These are phyloP conservation scores for Candida glaebosa DNA, from an alignment of 805 yeast species.

Conservation along the genomic window DNA sequence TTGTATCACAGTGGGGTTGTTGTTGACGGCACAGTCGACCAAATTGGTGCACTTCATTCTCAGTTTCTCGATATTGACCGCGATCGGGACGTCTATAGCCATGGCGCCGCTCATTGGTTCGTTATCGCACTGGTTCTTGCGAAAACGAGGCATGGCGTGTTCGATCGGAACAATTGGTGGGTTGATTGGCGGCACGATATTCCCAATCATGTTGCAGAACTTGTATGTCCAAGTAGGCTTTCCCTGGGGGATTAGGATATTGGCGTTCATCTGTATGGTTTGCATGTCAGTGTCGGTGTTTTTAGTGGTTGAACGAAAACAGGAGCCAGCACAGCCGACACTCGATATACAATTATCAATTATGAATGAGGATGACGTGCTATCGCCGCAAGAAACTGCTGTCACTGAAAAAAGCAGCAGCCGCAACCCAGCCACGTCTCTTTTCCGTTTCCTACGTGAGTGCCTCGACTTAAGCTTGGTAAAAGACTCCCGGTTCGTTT, in stretches of 20 bases:
- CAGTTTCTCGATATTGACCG: slow-evolving; percentile 23
- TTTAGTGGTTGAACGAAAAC: slow-evolving; percentile 19
- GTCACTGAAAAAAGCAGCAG: neutral
- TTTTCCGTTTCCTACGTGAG: slow-evolving; percentile 24
- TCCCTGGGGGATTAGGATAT: slow-evolving; percentile 25
- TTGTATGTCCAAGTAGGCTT: slow-evolving; percentile 24
- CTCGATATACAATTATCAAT: neutral
- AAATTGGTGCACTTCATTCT: slow-evolving; percentile 24
- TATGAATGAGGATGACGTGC: neutral
- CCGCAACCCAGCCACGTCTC: slow-evolving; percentile 7
- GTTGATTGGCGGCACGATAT: slow-evolving; percentile 24
- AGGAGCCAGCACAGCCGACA: neutral
- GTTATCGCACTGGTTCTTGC: slow-evolving; percentile 25
- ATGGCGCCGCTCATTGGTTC: slow-evolving; percentile 27
- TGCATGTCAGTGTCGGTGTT: slow-evolving; percentile 16
- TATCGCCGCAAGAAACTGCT: neutral
- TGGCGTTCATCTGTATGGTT: slow-evolving; percentile 18
- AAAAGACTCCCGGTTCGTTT: slow-evolving; percentile 19
- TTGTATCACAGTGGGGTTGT: slow-evolving; percentile 20
- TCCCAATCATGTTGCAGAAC: slow-evolving; percentile 24
- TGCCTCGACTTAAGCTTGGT: slow-evolving; percentile 19
- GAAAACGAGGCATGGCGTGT: slow-evolving; percentile 23
- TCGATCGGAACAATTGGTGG: slow-evolving; percentile 29
- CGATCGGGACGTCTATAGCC: slow-evolving; percentile 26
- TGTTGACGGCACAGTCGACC: slow-evolving; percentile 22